A percentile compares a stretch with the other conserved stretches of the same genome.
phyloP scores from a whole-genome alignment of 306 rosid genomes.

The Phaseolus lunatus region DNA sequence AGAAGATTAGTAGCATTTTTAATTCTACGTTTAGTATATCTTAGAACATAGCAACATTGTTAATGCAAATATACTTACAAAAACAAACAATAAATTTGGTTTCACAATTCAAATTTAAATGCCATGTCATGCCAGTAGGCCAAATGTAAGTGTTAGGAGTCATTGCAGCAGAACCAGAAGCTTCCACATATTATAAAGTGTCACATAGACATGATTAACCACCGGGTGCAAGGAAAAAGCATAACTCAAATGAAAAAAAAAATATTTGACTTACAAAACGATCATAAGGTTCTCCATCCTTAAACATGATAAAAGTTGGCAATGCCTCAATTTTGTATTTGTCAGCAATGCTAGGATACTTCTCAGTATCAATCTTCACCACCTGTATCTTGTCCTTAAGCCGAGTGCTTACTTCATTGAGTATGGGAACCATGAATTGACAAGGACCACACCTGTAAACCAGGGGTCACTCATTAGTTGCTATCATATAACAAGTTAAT shows the following conservation, averaged over 20 bases:
- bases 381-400: slow-evolving; percentile 73
- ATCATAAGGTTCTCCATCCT: slow-evolving; percentile 80
- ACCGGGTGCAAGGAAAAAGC: slow-evolving; percentile 5
- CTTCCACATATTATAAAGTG: slow-evolving; percentile 19
- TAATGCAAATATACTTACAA: not conserved
- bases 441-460: slow-evolving; percentile 96
- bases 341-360: slow-evolving; percentile 83
- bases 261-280: slow-evolving; percentile 75
- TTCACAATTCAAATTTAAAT: slow-evolving; percentile 31
- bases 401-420: slow-evolving; percentile 71
- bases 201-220: not conserved
- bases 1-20: not conserved
- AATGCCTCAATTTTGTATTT: slow-evolving; percentile 82
- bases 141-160: not conserved
- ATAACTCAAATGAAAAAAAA: slow-evolving; percentile 1
- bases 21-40: slow-evolving; percentile 5
- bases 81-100: slow-evolving; percentile 23
- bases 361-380: slow-evolving; percentile 93
- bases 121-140: not conserved
- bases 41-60: not conserved
- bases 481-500: not conserved
- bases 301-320: slow-evolving; percentile 91
- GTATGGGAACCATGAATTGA: slow-evolving; percentile 92
- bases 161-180: slow-evolving; percentile 31
- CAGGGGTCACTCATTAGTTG: slow-evolving; percentile 39